Conservation (phyloP, 345 rosid species). For the Conringia planisiliqua region DNA sequence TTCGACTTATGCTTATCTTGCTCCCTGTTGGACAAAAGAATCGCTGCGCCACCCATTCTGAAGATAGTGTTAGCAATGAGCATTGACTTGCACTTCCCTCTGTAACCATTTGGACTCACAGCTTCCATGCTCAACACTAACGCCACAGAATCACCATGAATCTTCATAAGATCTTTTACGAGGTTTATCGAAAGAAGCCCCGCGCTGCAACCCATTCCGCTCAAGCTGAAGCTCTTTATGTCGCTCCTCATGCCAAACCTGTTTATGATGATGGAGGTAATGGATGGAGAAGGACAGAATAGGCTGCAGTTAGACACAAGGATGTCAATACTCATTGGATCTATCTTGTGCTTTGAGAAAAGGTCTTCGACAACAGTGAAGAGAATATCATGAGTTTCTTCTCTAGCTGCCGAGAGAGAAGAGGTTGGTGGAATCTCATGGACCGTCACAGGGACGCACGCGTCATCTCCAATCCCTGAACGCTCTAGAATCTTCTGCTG, state of each 20-base stretch:
- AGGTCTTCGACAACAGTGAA: constrained; percentile 48
- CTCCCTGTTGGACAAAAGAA: constrained; percentile 51
- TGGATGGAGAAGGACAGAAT: constrained; percentile 67
- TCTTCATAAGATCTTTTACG: constrained; percentile 51
- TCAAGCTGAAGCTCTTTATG: constrained; percentile 51
- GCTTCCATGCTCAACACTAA: constrained; percentile 61
- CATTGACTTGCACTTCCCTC: constrained; percentile 50
- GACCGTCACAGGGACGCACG: constrained; percentile 38
- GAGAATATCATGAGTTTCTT: constrained; percentile 48
- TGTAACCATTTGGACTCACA: constrained; percentile 41
- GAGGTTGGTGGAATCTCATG: constrained; percentile 43
- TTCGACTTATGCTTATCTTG: constrained; percentile 41
- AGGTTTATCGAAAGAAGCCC: constrained; percentile 51
- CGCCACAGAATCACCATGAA: constrained; percentile 48
- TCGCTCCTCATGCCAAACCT: constrained; percentile 49
- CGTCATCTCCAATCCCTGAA: constrained; percentile 61
- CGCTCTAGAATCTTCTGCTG: constrained; percentile 45
- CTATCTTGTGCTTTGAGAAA: constrained; percentile 43
- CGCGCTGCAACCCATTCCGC: constrained; percentile 70
- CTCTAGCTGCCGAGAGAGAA: constrained; percentile 28
- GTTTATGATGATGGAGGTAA: constrained; percentile 47
- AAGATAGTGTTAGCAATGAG: constrained; percentile 50
- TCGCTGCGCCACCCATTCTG: constrained; percentile 62
- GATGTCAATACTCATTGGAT: constrained; percentile 55
- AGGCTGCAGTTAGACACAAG: constrained; percentile 69